Base-by-base conservation (phyloP, 768 basidiomycete species). In the Candolleomyces eurysporus region DNA sequence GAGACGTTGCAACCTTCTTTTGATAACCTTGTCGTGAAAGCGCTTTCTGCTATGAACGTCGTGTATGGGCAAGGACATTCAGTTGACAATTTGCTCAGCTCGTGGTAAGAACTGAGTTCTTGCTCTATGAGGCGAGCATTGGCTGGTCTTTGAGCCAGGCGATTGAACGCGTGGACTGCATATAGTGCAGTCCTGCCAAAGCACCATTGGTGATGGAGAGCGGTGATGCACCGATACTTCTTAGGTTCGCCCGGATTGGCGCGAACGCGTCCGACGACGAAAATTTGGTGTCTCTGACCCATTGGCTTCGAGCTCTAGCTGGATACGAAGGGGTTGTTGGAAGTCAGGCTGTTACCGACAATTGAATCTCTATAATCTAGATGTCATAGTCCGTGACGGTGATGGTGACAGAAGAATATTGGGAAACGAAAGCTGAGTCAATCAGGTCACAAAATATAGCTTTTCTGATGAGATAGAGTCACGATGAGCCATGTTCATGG, bases 201-300 rank as follows among this genome's bases (percentile, higher is more conserved):
- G 62, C 71, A 78, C 76, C 74, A 77, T 63, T 78, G 76, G 63
- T 78, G 71, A 60, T 79, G 76, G 9, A 70, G 67, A 5, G 74
- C 78, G 8, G 70, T 76, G 19, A 81, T 62, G 53, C 78, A 80
- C 26, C 75, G 77, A 67, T 79, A 78, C 48, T 69, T 62, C 58
- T 61, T 48, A 14, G 51, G 48, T 39, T 48, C 61, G 9, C 57
- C 55, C 3, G 42, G 11, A n/a, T 67, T 66, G 26, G 67, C 66
- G 14, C 71, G 66, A 32, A 79, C 66, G 13, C 70, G 71, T 17
- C 76, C 77, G 52, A 81, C 75, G 52, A 78, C 58, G 59, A 73
- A 81, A 13, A 69, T 70, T 63, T 79, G 78, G 65, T 79, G 77
- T 64, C 77, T 67, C 62, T 77, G 74, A 19, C 78, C 77, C 77